Evolutionary conservation across 2,329 filamentous ascomycete species (phyloP).

Genomic region (Orbilia javanica): DNA sequence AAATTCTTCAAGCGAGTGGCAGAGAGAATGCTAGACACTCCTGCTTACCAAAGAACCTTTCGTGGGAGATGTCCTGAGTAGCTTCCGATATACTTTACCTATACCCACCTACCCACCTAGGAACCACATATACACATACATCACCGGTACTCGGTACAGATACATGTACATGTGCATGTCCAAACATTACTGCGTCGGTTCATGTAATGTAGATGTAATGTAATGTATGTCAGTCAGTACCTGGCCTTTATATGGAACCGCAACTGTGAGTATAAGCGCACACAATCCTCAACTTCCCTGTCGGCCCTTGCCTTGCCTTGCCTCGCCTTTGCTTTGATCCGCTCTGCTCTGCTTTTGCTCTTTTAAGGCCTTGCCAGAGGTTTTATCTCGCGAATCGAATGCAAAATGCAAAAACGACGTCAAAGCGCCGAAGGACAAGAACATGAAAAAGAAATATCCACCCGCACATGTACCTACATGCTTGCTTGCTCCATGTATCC

Average conservation of each 20-base stretch:
- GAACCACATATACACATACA: too few relatives aligned
- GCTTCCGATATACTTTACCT: neutral
- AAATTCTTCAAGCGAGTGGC: neutral
- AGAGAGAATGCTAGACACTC: neutral
- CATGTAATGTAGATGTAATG: neutral
- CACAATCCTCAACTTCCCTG: neutral
- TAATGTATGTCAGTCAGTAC: neutral
- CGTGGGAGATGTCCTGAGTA: neutral
- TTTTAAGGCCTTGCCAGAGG: neutral
- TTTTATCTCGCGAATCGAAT: conserved; percentile 53
- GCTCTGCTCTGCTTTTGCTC: neutral
- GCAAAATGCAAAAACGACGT: conserved; percentile 29
- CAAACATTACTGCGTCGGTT: neutral
- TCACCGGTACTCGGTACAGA: neutral
- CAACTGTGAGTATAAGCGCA: conserved; percentile 23
- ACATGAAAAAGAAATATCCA: conserved; percentile 23
- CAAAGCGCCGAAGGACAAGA: conserved; percentile 51
- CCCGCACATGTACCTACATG: neutral
- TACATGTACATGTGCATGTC: neutral
- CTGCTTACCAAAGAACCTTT: neutral
- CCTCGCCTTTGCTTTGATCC: neutral
- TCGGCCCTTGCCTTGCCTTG: neutral
- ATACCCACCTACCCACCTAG: too few relatives aligned
- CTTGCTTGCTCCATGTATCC: too few relatives aligned
- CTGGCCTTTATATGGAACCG: conserved; percentile 40